Evolutionary conservation across 306 rosid genomes (phyloP), one percentile per base, ranked within the genome.

Genomic region (Astragalus glycyphyllos): DNA sequence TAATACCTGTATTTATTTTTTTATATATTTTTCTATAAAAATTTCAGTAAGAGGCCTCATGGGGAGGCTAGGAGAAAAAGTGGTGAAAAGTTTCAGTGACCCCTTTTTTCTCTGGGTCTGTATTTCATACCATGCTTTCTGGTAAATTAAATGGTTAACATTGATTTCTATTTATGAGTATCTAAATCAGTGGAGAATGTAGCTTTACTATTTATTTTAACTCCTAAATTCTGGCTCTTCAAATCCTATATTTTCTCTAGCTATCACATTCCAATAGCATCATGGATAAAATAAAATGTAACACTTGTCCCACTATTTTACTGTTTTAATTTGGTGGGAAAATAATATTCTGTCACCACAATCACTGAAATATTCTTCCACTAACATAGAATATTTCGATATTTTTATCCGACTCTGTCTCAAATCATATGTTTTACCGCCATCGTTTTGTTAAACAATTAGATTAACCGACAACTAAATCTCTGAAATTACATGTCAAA

Each of bases 261-360:
- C 72, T 68, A 41, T 41, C 68, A 46, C 34, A 68, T 81, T 68
- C 73, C 55, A 16, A 32, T 66, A 37, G 74, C 47, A 55, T 59
- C 5, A 2, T 54, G 51, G 45, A 42, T 68, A 41, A 23, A 41
- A 37, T 8, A 37, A 26, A 34, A 20, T 6, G 42, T 23, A 63
- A 62, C 51, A 63, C 38, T 48, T 31, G 65, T 55, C 60, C 62
- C 63, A 26, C 57, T 45, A 47, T 20, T 54, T 72, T 29, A 48
- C 72, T 11, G 23, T 58, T 51, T 70, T 20, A 20, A 20, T 20
- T 20, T 48, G 71, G 65, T 69, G 77, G 77, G 11, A 75, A 73
- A 68, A 49, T 11, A 14, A 78, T 73, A 82, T 82, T 77, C 83
- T 78, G 83, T 69, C 86, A 50, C 83, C 86, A 82, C 83, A 65